Conservation (phyloP, 441 rosid species). For the Erodium moschatum region DNA sequence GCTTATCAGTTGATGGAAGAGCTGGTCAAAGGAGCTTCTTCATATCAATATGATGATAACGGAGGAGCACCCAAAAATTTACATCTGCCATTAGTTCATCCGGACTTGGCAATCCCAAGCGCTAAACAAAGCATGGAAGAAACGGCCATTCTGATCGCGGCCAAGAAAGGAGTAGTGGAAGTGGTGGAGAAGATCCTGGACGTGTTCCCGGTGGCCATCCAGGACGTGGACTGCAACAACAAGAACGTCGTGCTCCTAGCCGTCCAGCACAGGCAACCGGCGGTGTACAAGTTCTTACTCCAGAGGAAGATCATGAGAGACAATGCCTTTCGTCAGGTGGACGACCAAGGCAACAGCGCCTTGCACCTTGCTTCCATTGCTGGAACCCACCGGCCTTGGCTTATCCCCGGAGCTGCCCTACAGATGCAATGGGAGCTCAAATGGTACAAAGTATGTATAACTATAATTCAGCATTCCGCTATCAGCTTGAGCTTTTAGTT, state of each 20-base stretch:
- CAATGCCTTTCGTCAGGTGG: constrained; percentile 25
- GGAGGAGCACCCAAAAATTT: constrained; percentile 1
- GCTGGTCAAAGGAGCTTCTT: constrained; percentile 2
- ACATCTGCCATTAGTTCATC: no score
- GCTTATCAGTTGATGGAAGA: constrained; percentile 28
- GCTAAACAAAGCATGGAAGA: constrained; percentile 10
- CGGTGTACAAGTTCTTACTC: constrained; percentile 22
- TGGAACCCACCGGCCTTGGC: constrained; percentile 32
- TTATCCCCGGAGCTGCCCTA: constrained; percentile 34
- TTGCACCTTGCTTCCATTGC: constrained; percentile 38
- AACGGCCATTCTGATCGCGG: constrained; percentile 26
- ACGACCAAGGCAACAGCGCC: constrained; percentile 35
- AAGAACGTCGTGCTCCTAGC: constrained; percentile 33
- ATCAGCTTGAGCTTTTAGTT: no score
- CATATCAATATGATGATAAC: constrained; percentile 15
- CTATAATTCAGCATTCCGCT: no score
- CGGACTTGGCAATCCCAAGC: no score
- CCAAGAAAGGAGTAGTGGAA: constrained; percentile 28
- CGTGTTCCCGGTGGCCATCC: constrained; percentile 22
- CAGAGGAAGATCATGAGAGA: constrained; percentile 19
- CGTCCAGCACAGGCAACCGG: constrained; percentile 29
- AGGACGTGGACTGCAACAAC: constrained; percentile 23
- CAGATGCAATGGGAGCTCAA: constrained; percentile 46
- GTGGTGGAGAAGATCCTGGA: constrained; percentile 25
- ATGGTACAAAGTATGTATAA: constrained; percentile 30